Base-by-base conservation (phyloP, 108 stramenopile species). In the Bacterosira constricta region DNA sequence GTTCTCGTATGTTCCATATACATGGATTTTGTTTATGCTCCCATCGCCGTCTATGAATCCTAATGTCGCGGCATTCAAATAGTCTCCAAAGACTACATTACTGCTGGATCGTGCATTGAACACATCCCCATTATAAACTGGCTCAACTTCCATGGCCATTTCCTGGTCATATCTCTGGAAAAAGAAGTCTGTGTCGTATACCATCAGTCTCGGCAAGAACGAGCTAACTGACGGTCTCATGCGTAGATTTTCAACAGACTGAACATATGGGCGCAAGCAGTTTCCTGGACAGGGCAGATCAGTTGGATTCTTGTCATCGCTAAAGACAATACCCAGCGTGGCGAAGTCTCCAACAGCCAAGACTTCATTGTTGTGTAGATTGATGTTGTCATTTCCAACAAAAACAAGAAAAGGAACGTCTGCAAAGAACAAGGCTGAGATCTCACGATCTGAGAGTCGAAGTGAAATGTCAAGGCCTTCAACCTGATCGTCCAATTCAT, bases 261-360 rank as follows among this genome's bases (percentile, higher is more conserved):
- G 17, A 13, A 10, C 13, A 52, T 53, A 66, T 26, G 52, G 27
- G 37, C 51, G 35, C 32, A 61, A 15, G 23, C 10, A 10, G 13
- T 10, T 54, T n/a, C n/a, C n/a, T n/a, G n/a, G 10, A 2, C 15
- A 12, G 12, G 41, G 41, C 6, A 55, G 35, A 39, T 36, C 32
- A 26, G 2, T 66, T 26, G 51, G 52, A 6, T 49, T 53, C 1
- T 34, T 13, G 35, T 29, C 0, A 29, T 36, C 50, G 35, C 53
- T 66, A 31, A 27, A 52, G 0, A 66, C 65, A 13, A 66, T 66
- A 18, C 65, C 65, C 13, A 66, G 30, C 39, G 20, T 25, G 15
- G 10, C 50, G 34, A 66, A 66, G 51, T 66, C 65, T 25, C 65
- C 65, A 25, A 55, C 51, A 32, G 38, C 65, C 65, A 66, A 21